Evolutionary conservation across 2,329 filamentous ascomycete genomes (phyloP), one percentile per base, ranked within the genome.

Genomic region (Stromatinia cepivora): DNA sequence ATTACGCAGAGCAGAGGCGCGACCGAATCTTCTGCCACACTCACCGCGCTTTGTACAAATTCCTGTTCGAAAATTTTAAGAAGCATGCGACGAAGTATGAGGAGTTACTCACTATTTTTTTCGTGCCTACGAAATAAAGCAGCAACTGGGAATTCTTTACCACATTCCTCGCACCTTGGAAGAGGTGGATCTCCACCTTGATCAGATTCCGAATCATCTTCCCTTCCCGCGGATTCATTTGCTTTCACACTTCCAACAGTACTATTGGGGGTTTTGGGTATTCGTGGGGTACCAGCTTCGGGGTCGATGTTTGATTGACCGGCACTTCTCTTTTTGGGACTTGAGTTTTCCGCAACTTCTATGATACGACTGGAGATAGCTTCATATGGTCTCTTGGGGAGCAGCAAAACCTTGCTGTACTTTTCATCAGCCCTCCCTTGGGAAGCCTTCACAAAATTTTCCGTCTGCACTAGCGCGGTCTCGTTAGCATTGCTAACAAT

Each of bases 371-470:
- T 22, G 31, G 28, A 46, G 7, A 39, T 20, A 8, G 10, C 31
- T 48, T 50, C 36, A 53, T 20, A 25, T 25, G 20, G 28, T 52
- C 25, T 50, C 22, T 62, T 68, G 13, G 66, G 54, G 6, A 46
- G 62, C 3, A 68, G 31, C 57, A 68, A 36, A 17, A 20, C 13
- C n/a, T 68, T 68, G 17, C 31, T 68, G 57, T 68, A 61, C 28
- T 36, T 67, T 48, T 34, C 42, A 25, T 22, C 20, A 8, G 3
- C 11, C 20, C 48, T 67, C 10, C 4, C 25, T 36, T 25, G 36
- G 1, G 36, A 20, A 20, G 31, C 31, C 34, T 25, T 50, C 2
- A 67, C 25, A 28, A 62, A 67, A 25, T 67, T 67, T 11, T 42
- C 20, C 3, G 46, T 62, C 28, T 62, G 57, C 34, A 67, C 66